phyloP scores from a whole-genome alignment of 2,329 filamentous ascomycete species.

The Rhynchosporium agropyri region DNA sequence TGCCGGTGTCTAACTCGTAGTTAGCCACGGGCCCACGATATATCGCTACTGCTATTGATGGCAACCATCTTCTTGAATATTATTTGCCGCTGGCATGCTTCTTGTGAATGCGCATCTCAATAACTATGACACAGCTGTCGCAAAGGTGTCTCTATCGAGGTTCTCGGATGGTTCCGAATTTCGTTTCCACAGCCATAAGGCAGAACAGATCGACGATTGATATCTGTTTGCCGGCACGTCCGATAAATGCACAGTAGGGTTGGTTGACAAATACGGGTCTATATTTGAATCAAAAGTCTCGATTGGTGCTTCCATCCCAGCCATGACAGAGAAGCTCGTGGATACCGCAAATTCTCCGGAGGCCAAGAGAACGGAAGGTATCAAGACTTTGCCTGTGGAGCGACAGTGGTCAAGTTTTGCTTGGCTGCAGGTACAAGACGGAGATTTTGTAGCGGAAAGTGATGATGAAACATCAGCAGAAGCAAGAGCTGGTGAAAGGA shows the following conservation, averaged over 20 bases:
- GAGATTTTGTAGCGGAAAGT: neutral
- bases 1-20: no score
- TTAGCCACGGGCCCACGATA: no score
- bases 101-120: no score
- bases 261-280: constrained; percentile 10
- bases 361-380: constrained; percentile 2
- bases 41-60: no score
- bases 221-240: neutral
- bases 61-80: no score
- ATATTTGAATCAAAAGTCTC: neutral
- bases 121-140: neutral
- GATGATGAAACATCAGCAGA: constrained; percentile 7
- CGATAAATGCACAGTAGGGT: neutral
- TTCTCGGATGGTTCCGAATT: neutral
- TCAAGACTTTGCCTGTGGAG: constrained; percentile 5
- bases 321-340: neutral
- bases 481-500: neutral
- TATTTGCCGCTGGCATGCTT: no score
- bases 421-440: constrained; percentile 9
- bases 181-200: neutral
- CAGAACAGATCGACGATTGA: neutral
- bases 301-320: neutral
- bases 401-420: neutral
- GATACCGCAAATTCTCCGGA: neutral
- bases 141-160: neutral